A percentile compares a stretch with the other conserved stretches of the same genome.
phyloP scores from a whole-genome alignment of 345 rosid species.

The Schrenkiella parvula region DNA sequence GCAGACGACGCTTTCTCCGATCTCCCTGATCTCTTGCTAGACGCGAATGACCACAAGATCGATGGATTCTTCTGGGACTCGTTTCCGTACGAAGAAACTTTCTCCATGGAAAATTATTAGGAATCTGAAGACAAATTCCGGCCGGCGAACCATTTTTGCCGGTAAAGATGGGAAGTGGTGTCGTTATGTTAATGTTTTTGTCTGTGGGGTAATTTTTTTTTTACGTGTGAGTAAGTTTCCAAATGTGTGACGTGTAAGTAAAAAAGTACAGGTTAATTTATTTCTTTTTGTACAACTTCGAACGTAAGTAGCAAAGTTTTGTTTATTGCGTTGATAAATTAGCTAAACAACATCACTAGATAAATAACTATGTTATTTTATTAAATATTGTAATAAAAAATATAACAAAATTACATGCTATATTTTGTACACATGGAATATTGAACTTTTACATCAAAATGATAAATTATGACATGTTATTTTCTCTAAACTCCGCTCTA shows the following conservation, averaged over 20 bases:
- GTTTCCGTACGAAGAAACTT: slow-evolving; percentile 36
- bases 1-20: slow-evolving; percentile 61
- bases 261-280: background rate
- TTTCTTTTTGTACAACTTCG: slow-evolving; percentile 13
- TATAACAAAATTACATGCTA: background rate
- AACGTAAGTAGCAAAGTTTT: background rate
- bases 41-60: slow-evolving; percentile 30
- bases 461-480: background rate
- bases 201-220: background rate
- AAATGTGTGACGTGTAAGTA: slow-evolving; percentile 27
- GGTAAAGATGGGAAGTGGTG: background rate
- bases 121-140: background rate
- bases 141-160: slow-evolving; percentile 7
- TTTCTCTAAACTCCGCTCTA: background rate
- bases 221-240: slow-evolving; percentile 21
- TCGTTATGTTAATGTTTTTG: slow-evolving; percentile 11
- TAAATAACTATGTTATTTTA: background rate
- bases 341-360: background rate
- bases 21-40: slow-evolving; percentile 62
- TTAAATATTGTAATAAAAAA: background rate
- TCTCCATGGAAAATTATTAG: slow-evolving; percentile 23
- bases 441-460: background rate
- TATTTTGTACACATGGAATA: background rate
- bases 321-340: background rate
- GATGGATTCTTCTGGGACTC: slow-evolving; percentile 49